Evolutionary conservation across 805 yeast species (phyloP), one percentile per base, ranked within the genome.

Genomic region (Yarrowia deformans): DNA sequence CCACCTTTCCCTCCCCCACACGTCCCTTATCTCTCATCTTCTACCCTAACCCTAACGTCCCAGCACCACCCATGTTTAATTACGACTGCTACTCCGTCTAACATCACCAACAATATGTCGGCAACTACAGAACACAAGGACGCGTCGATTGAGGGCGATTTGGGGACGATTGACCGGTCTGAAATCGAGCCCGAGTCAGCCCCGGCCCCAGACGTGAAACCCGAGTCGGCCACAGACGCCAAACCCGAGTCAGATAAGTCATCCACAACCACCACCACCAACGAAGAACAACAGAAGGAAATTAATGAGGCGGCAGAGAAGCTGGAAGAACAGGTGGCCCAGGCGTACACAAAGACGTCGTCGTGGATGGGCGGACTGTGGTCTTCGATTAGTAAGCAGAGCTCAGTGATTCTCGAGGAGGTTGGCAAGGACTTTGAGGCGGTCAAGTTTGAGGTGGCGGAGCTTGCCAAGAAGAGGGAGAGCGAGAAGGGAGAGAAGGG

Each of bases 341-440:
- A 73, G 66, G 74, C 72, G 37, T 73, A 69, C 55, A 48, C 71
- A 45, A 68, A 42, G 46, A 55, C 73, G 45, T 55, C 70, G 18
- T 49, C 63, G 18, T 73, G 75, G 75, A 63, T 63, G 68, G 63
- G 69, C 8, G 75, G 77, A 14, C 35, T 76, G 60, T 77, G 79
- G 79, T 67, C 71, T 32, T 69, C 73, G 7, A 77, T 77, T 14
- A 71, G 69, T 71, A 72, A 74, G 70, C 77, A 74, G 68, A 75
- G 77, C 10, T 74, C 71, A 43, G 70, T 68, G 12, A 77, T 76
- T 16, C 37, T 75, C 6, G 69, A 71, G 48, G 77, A 72, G 67
- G 74, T 77, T 35, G 73, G 70, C 69, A 72, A 74, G 66, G 77
- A 77, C 18, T 67, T 76, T 32, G 70, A 71, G n/a, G 74, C 73